Conservation (phyloP, 352 stramenopile species). For the Pythium aquatile region DNA sequence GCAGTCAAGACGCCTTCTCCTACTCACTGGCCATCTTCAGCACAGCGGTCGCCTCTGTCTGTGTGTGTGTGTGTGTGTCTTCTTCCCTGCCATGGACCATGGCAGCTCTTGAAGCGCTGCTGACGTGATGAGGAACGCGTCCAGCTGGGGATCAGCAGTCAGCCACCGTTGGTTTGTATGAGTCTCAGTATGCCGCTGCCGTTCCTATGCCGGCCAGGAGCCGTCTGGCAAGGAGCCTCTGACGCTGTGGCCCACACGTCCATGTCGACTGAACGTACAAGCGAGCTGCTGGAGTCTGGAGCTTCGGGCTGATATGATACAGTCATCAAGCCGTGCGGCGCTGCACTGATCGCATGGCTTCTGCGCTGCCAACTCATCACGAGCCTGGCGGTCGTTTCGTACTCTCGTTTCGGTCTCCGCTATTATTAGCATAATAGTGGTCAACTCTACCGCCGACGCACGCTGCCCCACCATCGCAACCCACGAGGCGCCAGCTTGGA, state of each 20-base stretch:
- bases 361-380: neutral
- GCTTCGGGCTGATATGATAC: neutral
- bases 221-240: neutral
- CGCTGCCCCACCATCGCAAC: neutral
- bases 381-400: neutral
- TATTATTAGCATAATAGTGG: neutral
- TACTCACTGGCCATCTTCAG: neutral
- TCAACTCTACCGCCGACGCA: neutral
- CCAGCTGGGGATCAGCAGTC: constrained; percentile 5
- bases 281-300: no score
- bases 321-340: no score
- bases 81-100: neutral
- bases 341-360: neutral
- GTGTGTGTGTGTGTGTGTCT: no score
- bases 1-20: neutral
- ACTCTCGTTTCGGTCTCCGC: neutral
- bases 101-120: neutral
- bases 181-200: neutral
- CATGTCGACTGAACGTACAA: neutral
- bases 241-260: neutral
- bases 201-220: neutral
- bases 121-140: constrained; percentile 1
- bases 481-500: neutral
- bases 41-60: no score
- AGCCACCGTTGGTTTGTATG: neutral